Percentiles rank a stretch among this genome's conserved stretches.
Conservation (phyloP, 1,284 basidiomycete species). For the Tilletia caries region DNA sequence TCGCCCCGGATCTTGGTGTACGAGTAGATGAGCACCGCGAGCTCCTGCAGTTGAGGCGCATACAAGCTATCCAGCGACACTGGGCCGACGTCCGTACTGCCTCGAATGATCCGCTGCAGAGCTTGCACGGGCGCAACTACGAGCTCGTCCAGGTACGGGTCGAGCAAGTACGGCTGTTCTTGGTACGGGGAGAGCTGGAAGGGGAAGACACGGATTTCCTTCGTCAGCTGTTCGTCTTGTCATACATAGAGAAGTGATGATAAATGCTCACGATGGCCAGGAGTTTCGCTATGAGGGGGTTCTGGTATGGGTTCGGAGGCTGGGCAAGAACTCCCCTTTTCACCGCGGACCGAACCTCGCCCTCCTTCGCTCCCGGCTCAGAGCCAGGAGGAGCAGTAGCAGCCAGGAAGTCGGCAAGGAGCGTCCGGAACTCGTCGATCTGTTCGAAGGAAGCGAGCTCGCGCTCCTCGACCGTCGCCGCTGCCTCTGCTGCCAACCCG, state of each 20-base stretch:
- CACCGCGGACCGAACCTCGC: not conserved
- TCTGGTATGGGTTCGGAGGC: not conserved
- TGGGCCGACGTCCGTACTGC: not conserved
- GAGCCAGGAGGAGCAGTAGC: not conserved
- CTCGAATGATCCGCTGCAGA: constrained; percentile 29
- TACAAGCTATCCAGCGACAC: not conserved
- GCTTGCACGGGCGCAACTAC: constrained; percentile 69
- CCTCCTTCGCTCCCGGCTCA: not conserved
- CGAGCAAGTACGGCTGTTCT: constrained; percentile 83
- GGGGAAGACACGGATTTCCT: not conserved
- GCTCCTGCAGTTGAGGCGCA: constrained; percentile 55
- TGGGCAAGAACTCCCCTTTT: not conserved
- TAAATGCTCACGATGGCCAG: not conserved
- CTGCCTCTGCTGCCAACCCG: not conserved
- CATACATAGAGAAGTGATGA: not conserved
- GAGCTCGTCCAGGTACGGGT: constrained; percentile 83
- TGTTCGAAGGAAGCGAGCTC: constrained; percentile 11
- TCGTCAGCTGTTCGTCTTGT: not conserved
- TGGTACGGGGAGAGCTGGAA: constrained; percentile 81
- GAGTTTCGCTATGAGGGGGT: not conserved
- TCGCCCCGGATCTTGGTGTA: constrained; percentile 86
- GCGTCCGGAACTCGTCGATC: not conserved
- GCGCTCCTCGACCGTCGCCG: not conserved
- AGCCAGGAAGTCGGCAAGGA: not conserved
- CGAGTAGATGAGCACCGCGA: constrained; percentile 71